Evolutionary conservation across 257 asterid genomes (phyloP), one percentile per base, ranked within the genome.

Genomic region (Solanum sejunctum): DNA sequence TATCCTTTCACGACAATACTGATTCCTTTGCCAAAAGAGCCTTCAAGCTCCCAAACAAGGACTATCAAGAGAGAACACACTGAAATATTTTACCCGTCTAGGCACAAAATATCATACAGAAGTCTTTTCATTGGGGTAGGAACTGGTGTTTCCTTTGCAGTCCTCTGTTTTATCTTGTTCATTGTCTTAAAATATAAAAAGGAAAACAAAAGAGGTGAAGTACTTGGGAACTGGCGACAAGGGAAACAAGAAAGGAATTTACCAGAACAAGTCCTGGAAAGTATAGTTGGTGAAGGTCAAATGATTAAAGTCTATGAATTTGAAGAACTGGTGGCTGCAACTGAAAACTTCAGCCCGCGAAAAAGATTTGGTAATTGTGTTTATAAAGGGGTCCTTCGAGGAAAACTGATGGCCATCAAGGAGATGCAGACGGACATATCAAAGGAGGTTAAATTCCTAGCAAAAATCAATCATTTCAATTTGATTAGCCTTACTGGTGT

Each of bases 391-490:
- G 69, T 83, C 84, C 89, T 92, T 78, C 87, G 90, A 26, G 95
- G 94, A 6, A 91, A 93, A 82, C 26, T 60, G 15, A 63, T 88
- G 9, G 93, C 91, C 47, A 87, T 93, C 8, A 93, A 91, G 72
- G 90, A 78, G 83, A 89, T 63, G 83, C 77, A 84, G 81, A 84
- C 79, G 41, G 91, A 92, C 55, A 90, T 88, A 55, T 78, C 87
- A 9, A 90, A 88, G 81, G 96, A 91, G 86, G 88, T 92, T 75
- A 89, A 89, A 58, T 90, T 94, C 82, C 94, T 90, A 15, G 87
- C 88, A 11, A 89, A 90, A 77, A 88, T 94, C 84, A 91, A 86
- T 88, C 97, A 94, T 87, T 87, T 91, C 89, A 94, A 94, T 67
- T 64, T 94, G 78, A 88, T 94, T 41, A 88, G 87, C 69, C 96